Percentiles rank a stretch among this genome's conserved stretches.
Evolutionary conservation across 805 yeast genomes (phyloP).

Genomic region (Pichia cabralensis): DNA sequence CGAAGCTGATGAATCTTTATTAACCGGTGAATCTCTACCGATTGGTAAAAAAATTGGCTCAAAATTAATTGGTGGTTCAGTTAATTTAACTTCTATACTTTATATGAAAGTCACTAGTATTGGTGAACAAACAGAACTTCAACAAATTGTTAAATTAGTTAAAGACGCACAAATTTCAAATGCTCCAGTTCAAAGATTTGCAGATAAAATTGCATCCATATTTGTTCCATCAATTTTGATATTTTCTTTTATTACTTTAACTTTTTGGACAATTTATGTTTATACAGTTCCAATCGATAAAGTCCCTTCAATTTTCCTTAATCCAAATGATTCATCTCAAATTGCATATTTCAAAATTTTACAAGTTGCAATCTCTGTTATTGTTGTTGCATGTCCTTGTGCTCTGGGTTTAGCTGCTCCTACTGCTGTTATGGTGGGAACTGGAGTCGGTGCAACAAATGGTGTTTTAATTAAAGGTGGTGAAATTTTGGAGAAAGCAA

Average conservation of each 20-base stretch:
- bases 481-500: conserved; percentile 69
- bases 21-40: conserved; percentile 88
- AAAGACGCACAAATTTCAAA: conserved; percentile 80
- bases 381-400: conserved; percentile 98
- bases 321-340: conserved; percentile 10
- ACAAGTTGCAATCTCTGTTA: conserved; percentile 77
- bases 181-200: conserved; percentile 86
- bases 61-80: conserved; percentile 77
- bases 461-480: conserved; percentile 94
- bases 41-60: conserved; percentile 54
- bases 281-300: conserved; percentile 6
- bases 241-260: conserved; percentile 58
- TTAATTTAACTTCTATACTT: conserved; percentile 69
- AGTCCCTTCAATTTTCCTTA: conserved; percentile 22
- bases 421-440: conserved; percentile 98
- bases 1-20: conserved; percentile 78
- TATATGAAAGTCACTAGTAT: conserved; percentile 59
- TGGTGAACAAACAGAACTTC: conserved; percentile 78
- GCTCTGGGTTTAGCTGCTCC: conserved; percentile 97
- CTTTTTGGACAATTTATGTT: conserved; percentile 42
- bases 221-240: conserved; percentile 71
- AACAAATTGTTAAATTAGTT: conserved; percentile 79
- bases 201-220: conserved; percentile 74
- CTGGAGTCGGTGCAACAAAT: conserved; percentile 86
- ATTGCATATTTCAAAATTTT: conserved; percentile 28